Base-by-base conservation (phyloP, 179 eudicot species). In the Vitellaria paradoxa region DNA sequence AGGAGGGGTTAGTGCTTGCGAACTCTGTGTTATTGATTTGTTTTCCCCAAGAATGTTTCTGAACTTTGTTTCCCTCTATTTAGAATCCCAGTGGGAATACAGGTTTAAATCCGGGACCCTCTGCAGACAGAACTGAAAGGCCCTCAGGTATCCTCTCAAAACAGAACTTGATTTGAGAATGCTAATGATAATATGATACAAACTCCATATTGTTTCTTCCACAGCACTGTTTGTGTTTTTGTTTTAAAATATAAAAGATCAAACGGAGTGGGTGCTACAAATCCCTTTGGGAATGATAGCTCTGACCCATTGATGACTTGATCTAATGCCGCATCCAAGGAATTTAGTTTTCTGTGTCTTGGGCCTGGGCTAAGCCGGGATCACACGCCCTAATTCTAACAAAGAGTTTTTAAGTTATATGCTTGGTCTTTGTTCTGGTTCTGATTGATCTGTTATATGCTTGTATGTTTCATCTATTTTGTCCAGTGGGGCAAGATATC, bases 91-190 rank as follows among this genome's bases (percentile, higher is more conserved):
- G 82, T 77, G 88, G 88, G 55, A 96, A 83, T 81, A 73, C 83
- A 37, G 91, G 88, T 72, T 40, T 86, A 81, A 91, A 84, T 83
- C 85, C 86, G 23, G 98, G 97, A 64, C 89, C 96, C 77, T 89
- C 94, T 82, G 90, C 77, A 18, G 95, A 91, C 79, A 89, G 85
- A 82, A 94, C 90, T 55, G 94, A 88, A 84, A 88, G 90, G 84
- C 85, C 93, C 79, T 88, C 97, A 87, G 98, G 99, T 96, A 78
- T 84, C 49, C 23, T 66, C 65, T 50, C 56, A 26, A 2, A 61
- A 59, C 12, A 2, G 17, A 23, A 20, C 45, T 73, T 62, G 18
- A 26, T 30, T 67, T 65, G 21, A 8, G 8, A 24, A 23, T 42
- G 74, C 45, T 50, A 70, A 70, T 24, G 21, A 23, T 69, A 15